Conservation (phyloP, 2,329 filamentous ascomycete species). For the Xylariaceae sp. region DNA sequence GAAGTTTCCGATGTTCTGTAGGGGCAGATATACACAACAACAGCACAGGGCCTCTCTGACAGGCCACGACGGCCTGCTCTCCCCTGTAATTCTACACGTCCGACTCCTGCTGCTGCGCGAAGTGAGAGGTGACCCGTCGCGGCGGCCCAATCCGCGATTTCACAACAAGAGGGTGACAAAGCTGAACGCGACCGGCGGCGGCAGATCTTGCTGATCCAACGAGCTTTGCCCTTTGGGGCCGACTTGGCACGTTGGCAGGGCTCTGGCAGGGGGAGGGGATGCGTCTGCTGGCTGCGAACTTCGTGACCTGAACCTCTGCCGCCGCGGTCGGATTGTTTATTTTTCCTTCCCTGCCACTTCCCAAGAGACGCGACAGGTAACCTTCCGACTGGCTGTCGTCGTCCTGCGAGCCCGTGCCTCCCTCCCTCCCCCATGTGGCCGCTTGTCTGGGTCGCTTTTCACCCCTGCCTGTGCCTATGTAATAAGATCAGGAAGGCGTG, state of each 20-base stretch:
- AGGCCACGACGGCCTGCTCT: slow-evolving; percentile 8
- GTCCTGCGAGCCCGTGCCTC: neutral
- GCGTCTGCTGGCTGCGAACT: too few species aligned
- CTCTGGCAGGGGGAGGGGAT: too few species aligned
- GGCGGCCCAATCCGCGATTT: slow-evolving; percentile 13
- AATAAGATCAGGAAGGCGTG: too few species aligned
- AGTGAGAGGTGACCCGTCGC: slow-evolving; percentile 11
- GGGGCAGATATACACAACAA: slow-evolving; percentile 20
- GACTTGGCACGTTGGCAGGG: too few species aligned
- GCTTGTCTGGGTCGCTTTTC: slow-evolving; percentile 16
- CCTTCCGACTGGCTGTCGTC: slow-evolving; percentile 21
- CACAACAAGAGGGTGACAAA: neutral
- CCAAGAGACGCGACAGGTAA: slow-evolving; percentile 20
- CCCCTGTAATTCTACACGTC: slow-evolving; percentile 2
- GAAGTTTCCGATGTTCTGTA: slow-evolving; percentile 13
- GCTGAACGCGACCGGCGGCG: neutral
- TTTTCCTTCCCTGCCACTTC: slow-evolving; percentile 6
- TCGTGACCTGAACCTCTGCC: too few species aligned
- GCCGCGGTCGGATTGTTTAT: slow-evolving; percentile 17
- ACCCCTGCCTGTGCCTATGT: too few species aligned
- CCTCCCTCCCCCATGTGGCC: slow-evolving; percentile 14
- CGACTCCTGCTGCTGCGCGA: slow-evolving; percentile 6
- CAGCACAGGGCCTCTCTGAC: slow-evolving; percentile 14
- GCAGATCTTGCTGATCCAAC: too few species aligned
- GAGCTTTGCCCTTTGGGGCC: too few species aligned